Base-by-base conservation (phyloP, 805 yeast species). In the Saccharomycopsis microspora region DNA sequence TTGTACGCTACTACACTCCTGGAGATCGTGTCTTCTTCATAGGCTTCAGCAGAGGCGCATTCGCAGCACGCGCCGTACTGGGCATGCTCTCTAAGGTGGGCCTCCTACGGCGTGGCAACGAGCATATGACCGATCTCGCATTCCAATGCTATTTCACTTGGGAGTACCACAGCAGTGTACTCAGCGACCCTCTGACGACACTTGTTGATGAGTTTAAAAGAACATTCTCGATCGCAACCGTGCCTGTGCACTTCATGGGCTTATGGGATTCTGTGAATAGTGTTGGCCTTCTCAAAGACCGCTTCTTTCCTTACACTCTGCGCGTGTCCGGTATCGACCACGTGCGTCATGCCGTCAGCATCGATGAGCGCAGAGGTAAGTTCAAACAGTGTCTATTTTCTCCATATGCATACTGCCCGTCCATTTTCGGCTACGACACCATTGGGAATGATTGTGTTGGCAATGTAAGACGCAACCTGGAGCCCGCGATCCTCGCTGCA, bases 41-140 rank as follows among this genome's bases (percentile, higher is more conserved):
- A 65, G 85, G 86, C 0, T 79, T 77, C 55, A 66, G 73, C 44
- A 66, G 87, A 32, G 88, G 87, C 7, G 81, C 85, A 4, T 79
- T 78, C 56, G 68, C 76, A 4, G 85, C 84, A 0, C 66, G 85
- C 41, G 76, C 80, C 1, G 58, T 81, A 28, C 75, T 80, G 2
- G 83, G 83, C 1, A 76, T 81, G 84, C 63, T 81, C 10, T 82
- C 75, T 52, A 60, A 74, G 39, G 77, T 80, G n/a, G 87, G 86
- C 0, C 58, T 81, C 8, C 60, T 81, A 44, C 69, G 71, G 47
- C 58, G 55, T 10, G 85, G 85, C 0, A 61, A 76, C 32, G 82
- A 76, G 46, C 73, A 72, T 38, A 66, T 79, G 70, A 72, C 74
- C 1, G 62, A 66, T 30, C 70, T 77, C 43, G 86, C 85, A 0